phyloP scores from a whole-genome alignment of 2,329 filamentous ascomycete genomes.

The Pseudogymnoascus sp. region DNA sequence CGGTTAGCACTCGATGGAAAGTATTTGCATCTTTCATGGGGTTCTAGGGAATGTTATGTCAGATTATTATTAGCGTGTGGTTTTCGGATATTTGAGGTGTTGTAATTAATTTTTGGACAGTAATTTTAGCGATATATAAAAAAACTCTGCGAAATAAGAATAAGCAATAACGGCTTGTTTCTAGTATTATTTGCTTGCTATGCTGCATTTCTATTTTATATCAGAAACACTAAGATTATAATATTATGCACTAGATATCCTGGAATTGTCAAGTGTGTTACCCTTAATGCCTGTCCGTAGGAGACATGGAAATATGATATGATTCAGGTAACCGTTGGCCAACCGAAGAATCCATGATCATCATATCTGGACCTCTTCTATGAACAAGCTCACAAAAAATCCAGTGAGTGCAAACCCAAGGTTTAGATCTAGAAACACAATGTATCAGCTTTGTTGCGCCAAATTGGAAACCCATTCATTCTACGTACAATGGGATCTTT shows the following conservation, averaged over 20 bases:
- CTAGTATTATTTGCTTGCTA: background rate
- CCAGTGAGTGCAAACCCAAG: background rate
- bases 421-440: background rate
- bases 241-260: background rate
- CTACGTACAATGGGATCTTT: background rate
- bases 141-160: background rate
- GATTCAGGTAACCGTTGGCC: background rate
- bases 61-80: background rate
- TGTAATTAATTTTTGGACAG: background rate
- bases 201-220: background rate
- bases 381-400: background rate
- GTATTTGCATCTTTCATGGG: background rate
- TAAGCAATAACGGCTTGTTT: background rate
- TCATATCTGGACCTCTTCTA: background rate
- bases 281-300: background rate
- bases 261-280: background rate
- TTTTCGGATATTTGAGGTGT: background rate
- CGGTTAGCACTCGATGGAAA: background rate
- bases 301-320: background rate
- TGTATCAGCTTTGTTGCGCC: background rate
- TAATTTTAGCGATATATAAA: background rate
- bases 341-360: background rate
- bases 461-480: background rate
- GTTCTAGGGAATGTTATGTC: background rate
- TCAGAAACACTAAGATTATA: background rate